Conservation (phyloP, 139 green algal genomes). For the Chlamydomonas urium region DNA sequence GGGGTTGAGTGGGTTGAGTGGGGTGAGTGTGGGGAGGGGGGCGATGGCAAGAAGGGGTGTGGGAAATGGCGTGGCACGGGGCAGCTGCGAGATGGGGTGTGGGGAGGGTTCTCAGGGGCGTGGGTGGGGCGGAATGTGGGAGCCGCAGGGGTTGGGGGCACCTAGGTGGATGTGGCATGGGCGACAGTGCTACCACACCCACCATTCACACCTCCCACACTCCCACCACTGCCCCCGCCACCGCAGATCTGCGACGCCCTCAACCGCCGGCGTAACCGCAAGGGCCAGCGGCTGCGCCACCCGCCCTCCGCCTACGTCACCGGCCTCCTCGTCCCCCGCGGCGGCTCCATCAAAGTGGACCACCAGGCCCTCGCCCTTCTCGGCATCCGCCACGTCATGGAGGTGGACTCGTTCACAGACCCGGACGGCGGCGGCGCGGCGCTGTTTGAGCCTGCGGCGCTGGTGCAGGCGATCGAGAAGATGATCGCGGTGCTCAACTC, state of each 20-base stretch:
- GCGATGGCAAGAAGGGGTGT: too few species aligned
- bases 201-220: too few species aligned
- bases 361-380: constrained; percentile 8
- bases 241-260: constrained; percentile 52
- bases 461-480: constrained; percentile 60
- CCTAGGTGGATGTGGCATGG: too few species aligned
- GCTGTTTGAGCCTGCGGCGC: constrained; percentile 60
- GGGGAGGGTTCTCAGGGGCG: too few species aligned
- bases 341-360: constrained; percentile 65
- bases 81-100: too few species aligned
- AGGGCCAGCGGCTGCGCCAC: constrained; percentile 45
- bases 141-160: too few species aligned
- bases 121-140: too few species aligned
- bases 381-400: constrained; percentile 44
- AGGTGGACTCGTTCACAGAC: constrained; percentile 53
- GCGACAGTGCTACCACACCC: too few species aligned
- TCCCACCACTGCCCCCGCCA: background rate
- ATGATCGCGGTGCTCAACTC: constrained; percentile 34
- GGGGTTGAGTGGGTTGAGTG: background rate
- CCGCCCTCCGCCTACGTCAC: constrained; percentile 66
- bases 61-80: too few species aligned
- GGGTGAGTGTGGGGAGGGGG: too few species aligned
- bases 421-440: constrained; percentile 23
- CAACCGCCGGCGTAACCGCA: constrained; percentile 51
- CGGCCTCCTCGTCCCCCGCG: constrained; percentile 64